Conservation (phyloP, 352 stramenopile species). For the Phytophthora podocarpi region DNA sequence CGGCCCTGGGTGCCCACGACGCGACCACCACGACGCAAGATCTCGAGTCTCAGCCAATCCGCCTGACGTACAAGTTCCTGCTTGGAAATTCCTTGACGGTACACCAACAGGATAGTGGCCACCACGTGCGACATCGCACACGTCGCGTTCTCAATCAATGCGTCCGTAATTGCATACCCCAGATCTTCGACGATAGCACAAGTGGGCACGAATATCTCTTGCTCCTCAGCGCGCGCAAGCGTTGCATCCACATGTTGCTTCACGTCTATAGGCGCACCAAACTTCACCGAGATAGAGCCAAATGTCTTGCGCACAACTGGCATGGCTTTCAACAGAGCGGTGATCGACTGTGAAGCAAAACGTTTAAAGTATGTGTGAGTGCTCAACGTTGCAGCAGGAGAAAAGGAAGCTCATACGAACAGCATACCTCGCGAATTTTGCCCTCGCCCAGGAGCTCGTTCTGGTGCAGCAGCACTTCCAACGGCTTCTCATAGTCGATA, state of each 20-base stretch:
- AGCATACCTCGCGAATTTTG: conserved; percentile 73
- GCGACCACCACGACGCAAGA: conserved; percentile 68
- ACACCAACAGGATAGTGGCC: conserved; percentile 76
- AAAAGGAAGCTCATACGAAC: neutral
- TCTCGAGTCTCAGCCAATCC: conserved; percentile 75
- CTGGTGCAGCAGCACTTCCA: conserved; percentile 82
- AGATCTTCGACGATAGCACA: conserved; percentile 59
- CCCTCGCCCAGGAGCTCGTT: conserved; percentile 82
- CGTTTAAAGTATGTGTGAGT: neutral
- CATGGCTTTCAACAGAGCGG: conserved; percentile 69
- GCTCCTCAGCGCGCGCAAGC: conserved; percentile 29
- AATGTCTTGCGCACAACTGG: conserved; percentile 81
- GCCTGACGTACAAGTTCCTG: conserved; percentile 73
- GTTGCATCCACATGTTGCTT: conserved; percentile 48
- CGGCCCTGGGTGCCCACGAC: conserved; percentile 77
- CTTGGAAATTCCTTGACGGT: conserved; percentile 79
- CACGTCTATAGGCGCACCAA: conserved; percentile 72
- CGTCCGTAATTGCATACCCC: conserved; percentile 76
- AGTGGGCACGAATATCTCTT: conserved; percentile 43
- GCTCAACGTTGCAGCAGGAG: neutral
- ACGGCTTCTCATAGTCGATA: conserved; percentile 88
- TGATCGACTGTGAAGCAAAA: conserved; percentile 48
- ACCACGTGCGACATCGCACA: conserved; percentile 80
- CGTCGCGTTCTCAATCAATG: conserved; percentile 68
- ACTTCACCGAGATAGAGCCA: conserved; percentile 81